phyloP scores from a whole-genome alignment of 2,329 filamentous ascomycete species.

The Diplodia intermedia region DNA sequence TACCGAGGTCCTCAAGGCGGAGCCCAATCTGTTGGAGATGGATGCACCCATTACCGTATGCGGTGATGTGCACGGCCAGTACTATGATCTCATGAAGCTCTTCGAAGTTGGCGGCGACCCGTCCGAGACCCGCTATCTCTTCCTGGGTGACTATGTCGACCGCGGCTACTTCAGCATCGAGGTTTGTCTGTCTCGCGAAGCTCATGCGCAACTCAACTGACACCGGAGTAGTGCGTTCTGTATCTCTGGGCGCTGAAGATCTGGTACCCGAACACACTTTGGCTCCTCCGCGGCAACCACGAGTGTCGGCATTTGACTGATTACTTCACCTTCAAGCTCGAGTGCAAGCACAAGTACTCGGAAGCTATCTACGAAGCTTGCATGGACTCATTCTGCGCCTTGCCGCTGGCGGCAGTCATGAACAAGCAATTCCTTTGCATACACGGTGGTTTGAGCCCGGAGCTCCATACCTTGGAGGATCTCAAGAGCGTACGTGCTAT shows the following conservation, averaged over 20 bases:
- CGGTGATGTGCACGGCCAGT: conserved; percentile 97
- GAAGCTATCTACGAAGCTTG: conserved; percentile 96
- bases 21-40: conserved; percentile 98
- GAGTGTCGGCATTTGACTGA: conserved; percentile 98
- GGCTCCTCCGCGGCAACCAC: conserved; percentile 96
- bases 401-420: conserved; percentile 96
- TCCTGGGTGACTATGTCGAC: conserved; percentile 97
- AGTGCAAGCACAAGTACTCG: conserved; percentile 99
- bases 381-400: conserved; percentile 95
- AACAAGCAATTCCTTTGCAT: conserved; percentile 99
- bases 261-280: conserved; percentile 96
- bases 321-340: conserved; percentile 99
- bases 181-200: conserved; percentile 50
- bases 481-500: conserved; percentile 74
- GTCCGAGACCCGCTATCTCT: conserved; percentile 93
- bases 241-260: conserved; percentile 99
- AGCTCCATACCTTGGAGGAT: conserved; percentile 94
- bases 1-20: conserved; percentile 82
- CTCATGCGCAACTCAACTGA: conserved; percentile 41
- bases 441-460: conserved; percentile 93
- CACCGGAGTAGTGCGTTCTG: conserved; percentile 73
- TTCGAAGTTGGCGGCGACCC: conserved; percentile 98
- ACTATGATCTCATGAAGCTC: conserved; percentile 99
- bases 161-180: conserved; percentile 99
- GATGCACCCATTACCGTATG: conserved; percentile 98